Percentiles rank a stretch among this genome's conserved stretches.
Conservation (phyloP, 176 grass and related monocot species). For the Zoysia japonica region DNA sequence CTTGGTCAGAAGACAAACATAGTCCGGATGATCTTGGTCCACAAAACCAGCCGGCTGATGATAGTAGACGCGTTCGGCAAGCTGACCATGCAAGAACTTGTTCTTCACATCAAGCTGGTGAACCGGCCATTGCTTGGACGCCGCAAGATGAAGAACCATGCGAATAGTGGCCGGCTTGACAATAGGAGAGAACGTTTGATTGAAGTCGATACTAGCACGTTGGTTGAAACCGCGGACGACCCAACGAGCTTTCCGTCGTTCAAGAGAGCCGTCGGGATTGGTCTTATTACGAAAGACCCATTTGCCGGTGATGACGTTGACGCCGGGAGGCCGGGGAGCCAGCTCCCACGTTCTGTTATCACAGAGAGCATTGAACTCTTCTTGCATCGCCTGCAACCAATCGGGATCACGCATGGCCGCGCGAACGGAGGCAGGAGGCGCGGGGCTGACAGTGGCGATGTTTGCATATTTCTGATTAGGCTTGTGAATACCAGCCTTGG, state of each 20-base stretch:
- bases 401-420: too few species aligned
- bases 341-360: too few species aligned
- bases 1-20: not conserved
- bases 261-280: not conserved
- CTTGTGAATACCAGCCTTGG: too few species aligned
- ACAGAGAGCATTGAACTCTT: too few species aligned
- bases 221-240: not conserved
- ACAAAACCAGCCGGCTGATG: not conserved
- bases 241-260: not conserved
- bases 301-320: too few species aligned
- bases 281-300: too few species aligned
- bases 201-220: not conserved
- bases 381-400: too few species aligned
- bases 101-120: not conserved
- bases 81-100: not conserved
- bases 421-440: too few species aligned
- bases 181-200: not conserved
- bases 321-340: too few species aligned
- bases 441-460: too few species aligned
- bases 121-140: accelerated
- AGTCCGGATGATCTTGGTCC: not conserved
- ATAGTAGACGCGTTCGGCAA: not conserved
- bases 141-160: not conserved
- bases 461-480: too few species aligned
- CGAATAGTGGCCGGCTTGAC: not conserved